A percentile compares a stretch with the other conserved stretches of the same genome.
Evolutionary conservation across 805 yeast genomes (phyloP).

Genomic region (Blastobotrys robertii): DNA sequence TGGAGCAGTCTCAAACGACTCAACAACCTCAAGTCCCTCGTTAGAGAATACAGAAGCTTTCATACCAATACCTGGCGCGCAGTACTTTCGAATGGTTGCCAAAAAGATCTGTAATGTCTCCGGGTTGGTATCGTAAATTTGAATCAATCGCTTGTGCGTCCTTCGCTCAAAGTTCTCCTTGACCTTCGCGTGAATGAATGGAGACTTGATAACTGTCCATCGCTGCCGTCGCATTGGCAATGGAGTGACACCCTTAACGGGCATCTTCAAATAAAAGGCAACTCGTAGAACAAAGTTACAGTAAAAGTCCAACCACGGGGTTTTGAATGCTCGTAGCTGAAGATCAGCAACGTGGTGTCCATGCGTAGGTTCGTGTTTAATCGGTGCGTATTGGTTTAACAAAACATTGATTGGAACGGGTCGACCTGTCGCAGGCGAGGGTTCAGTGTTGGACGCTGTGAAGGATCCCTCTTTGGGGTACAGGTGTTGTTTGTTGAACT

Average conservation of each 20-base stretch:
- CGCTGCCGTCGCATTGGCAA: conserved; percentile 64
- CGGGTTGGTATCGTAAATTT: conserved; percentile 76
- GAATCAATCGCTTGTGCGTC: conserved; percentile 65
- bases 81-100: conserved; percentile 65
- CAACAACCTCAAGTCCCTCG: conserved; percentile 39
- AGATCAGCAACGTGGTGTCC: conserved; percentile 71
- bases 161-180: conserved; percentile 90
- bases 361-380: conserved; percentile 53
- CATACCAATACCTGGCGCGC: conserved; percentile 74
- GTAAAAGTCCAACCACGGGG: conserved; percentile 60
- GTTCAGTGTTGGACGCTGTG: conserved; percentile 13
- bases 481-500: conserved; percentile 9
- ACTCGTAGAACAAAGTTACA: conserved; percentile 83
- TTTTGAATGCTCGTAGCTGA: conserved; percentile 56
- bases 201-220: conserved; percentile 90
- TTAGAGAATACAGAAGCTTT: conserved; percentile 55
- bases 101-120: conserved; percentile 78
- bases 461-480: conserved; percentile 15
- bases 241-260: conserved; percentile 65
- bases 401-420: conserved; percentile 84
- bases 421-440: conserved; percentile 26
- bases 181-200: conserved; percentile 88
- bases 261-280: conserved; percentile 83
- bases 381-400: conserved; percentile 71
- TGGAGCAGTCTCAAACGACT: conserved; percentile 30